Evolutionary conservation across 106 monocot species (phyloP).

Genomic region (Dendrobium chrysotoxum): DNA sequence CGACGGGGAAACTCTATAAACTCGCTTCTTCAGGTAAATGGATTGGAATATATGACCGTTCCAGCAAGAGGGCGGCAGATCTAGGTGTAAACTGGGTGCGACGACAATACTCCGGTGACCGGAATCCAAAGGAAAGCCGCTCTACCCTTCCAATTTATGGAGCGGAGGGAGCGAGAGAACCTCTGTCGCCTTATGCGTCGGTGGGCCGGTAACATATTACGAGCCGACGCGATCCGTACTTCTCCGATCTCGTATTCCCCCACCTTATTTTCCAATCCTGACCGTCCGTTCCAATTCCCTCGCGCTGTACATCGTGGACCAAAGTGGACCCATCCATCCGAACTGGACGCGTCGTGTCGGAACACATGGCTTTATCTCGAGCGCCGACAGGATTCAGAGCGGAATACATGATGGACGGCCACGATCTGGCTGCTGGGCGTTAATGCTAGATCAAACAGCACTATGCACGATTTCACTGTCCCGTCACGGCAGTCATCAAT

Average conservation of each 20-base stretch:
- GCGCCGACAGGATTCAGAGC: neutral
- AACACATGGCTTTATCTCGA: neutral
- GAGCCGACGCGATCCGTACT: slow-evolving; percentile 8
- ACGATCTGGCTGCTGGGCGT: neutral
- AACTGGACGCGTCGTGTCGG: neutral
- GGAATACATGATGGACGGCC: slow-evolving; percentile 1
- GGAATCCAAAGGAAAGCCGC: neutral
- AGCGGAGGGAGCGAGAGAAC: too few relatives aligned
- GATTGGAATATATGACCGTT: neutral
- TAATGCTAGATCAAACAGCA: neutral
- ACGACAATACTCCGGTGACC: neutral
- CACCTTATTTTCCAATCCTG: neutral
- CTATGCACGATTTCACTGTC: neutral
- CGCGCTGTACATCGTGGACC: neutral
- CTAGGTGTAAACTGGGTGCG: neutral
- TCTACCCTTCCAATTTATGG: too few relatives aligned
- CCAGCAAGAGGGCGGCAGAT: neutral
- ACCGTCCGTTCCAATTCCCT: slow-evolving; percentile 8
- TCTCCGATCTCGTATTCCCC: neutral
- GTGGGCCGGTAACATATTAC: slow-evolving; percentile 4
- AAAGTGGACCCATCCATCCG: neutral
- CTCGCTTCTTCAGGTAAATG: neutral
- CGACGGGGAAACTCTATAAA: neutral
- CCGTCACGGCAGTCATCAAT: slow-evolving; percentile 3
- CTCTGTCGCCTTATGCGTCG: neutral